Evolutionary conservation across 345 rosid genomes (phyloP).

Genomic region (Ricinus communis): DNA sequence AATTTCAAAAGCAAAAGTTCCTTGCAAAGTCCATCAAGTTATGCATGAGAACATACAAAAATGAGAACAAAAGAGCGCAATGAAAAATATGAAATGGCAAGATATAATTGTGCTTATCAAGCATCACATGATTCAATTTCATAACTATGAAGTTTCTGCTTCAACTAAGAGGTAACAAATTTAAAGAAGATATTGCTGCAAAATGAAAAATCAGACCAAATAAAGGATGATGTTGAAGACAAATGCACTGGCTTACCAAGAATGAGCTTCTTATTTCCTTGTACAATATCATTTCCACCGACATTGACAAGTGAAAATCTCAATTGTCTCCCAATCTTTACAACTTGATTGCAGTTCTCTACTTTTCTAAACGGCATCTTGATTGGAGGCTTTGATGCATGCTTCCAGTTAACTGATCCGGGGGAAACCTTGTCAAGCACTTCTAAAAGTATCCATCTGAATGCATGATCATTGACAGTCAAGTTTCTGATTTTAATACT

Average conservation of each 20-base stretch:
- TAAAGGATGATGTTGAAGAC: not conserved
- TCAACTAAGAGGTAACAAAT: not conserved
- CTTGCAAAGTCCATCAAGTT: not conserved
- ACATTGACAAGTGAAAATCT: constrained; percentile 83
- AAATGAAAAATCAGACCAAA: not conserved
- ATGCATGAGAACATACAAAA: not conserved
- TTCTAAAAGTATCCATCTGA: constrained; percentile 87
- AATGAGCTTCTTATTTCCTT: constrained; percentile 94
- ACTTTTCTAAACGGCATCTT: constrained; percentile 96
- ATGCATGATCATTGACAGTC: constrained; percentile 8
- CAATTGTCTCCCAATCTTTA: constrained; percentile 72
- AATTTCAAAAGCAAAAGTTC: not conserved
- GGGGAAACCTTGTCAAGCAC: constrained; percentile 85
- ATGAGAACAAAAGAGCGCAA: not conserved
- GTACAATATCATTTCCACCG: constrained; percentile 87
- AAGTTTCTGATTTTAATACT: constrained; percentile 7
- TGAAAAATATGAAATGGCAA: too few species aligned
- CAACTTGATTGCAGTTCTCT: constrained; percentile 93
- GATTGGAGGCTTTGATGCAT: constrained; percentile 86
- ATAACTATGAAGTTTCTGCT: not conserved
- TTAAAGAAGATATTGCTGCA: not conserved
- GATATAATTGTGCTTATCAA: not conserved
- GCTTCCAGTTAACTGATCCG: constrained; percentile 91
- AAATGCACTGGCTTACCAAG: constrained; percentile 57
- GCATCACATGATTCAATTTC: not conserved